Evolutionary conservation across 1,284 basidiomycete genomes (phyloP).

Genomic region (Ceratobasidium sp.): DNA sequence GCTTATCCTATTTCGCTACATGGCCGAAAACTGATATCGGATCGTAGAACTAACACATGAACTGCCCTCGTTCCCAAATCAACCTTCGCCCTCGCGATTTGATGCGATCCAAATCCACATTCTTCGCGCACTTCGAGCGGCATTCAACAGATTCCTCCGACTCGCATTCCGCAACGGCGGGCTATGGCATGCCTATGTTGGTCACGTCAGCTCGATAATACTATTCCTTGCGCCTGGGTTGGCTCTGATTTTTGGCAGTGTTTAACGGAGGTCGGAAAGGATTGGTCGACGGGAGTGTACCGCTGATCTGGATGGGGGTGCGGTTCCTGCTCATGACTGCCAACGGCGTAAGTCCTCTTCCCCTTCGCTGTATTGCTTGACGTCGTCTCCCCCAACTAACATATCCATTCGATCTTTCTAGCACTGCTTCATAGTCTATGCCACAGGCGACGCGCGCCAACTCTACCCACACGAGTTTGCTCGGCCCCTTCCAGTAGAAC

Average conservation of each 20-base stretch:
- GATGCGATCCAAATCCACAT: slow-evolving; percentile 3
- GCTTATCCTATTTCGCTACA: too few relatives aligned
- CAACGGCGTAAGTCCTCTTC: slow-evolving; percentile 5
- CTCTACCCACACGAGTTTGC: slow-evolving; percentile 19
- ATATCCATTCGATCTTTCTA: background rate
- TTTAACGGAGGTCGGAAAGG: background rate
- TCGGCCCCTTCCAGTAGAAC: background rate
- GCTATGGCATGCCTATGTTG: slow-evolving; percentile 7
- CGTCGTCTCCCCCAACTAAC: background rate
- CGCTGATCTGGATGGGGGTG: slow-evolving; percentile 31
- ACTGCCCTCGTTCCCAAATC: slow-evolving; percentile 26
- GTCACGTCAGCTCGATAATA: background rate
- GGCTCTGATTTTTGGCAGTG: slow-evolving; percentile 10
- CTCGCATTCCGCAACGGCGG: slow-evolving; percentile 28
- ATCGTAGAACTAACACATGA: slow-evolving; percentile 7
- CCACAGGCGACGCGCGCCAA: slow-evolving; percentile 22
- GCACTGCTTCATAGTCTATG: slow-evolving; percentile 16
- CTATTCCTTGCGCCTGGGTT: slow-evolving; percentile 3
- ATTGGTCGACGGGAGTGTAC: background rate
- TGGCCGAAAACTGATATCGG: background rate
- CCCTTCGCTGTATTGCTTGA: background rate
- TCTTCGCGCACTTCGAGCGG: background rate
- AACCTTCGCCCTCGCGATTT: slow-evolving; percentile 22
- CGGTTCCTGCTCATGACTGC: slow-evolving; percentile 9
- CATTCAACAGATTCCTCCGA: slow-evolving; percentile 8